Base-by-base conservation (phyloP, 768 basidiomycete genomes). In the Infundibulicybe gibba region DNA sequence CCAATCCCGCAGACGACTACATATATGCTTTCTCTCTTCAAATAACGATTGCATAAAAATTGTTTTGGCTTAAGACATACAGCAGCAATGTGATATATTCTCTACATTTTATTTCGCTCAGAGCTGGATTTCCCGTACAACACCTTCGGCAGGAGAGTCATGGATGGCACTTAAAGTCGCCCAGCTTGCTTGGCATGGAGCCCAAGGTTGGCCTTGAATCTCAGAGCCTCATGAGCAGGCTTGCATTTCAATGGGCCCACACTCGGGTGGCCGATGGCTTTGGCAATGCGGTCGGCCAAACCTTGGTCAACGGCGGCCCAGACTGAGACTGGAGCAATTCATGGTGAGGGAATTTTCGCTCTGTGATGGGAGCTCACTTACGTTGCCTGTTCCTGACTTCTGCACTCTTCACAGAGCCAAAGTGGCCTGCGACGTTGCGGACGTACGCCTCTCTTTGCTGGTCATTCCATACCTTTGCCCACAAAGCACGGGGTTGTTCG, bases 271-370 rank as follows among this genome's bases (percentile, higher is more conserved):
- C 81, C 81, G 43, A 94, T 74, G 2, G 81, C 87, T 55, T 75
- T 77, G n/a, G 90, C 90, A 54, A 97, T 74, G 50, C 87, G 77
- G 64, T 89, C 81, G 3, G 83, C 83, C 32, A 94, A 70, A 10
- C 67, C 72, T 58, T 89, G 85, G 61, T 87, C 79, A 47, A 97
- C 83, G 43, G 80, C 81, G 35, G 88, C 83, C 78, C 85, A 94
- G 50, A 87, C 84, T 21, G 85, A 77, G 33, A 90, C 87, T 88
- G 44, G 0, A 46, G 32, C 34, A 37, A n/a, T 16, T 19, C 43
- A 47, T 25, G 25, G 25, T 25, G 25, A 25, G 25, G 25, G 8
- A 25, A 25, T 4, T 25, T 25, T 25, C 25, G n/a, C n/a, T n/a
- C 25, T 8, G 8, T 25, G 25, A 25, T 8, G 8, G 25, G 35